phyloP scores from a whole-genome alignment of 345 rosid genomes.

The Garcia nutans region DNA sequence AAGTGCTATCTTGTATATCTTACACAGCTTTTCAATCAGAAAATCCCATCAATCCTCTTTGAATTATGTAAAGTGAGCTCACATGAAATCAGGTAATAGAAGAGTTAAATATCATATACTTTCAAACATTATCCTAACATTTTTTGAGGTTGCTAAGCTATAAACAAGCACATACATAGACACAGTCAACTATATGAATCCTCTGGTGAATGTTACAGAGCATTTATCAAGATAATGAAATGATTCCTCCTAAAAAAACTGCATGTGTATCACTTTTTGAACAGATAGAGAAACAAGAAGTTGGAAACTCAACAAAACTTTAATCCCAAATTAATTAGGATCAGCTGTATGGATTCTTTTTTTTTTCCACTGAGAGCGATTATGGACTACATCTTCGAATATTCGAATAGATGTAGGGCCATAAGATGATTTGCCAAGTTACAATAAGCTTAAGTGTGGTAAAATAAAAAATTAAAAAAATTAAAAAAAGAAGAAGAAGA shows the following conservation, averaged over 20 bases:
- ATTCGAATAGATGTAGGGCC: too few relatives aligned
- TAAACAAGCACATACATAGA: background rate
- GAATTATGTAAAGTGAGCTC: background rate
- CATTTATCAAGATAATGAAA: background rate
- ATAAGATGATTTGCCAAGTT: too few relatives aligned
- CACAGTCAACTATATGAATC: conserved; percentile 1
- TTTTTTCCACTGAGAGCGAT: too few relatives aligned
- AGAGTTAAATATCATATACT: background rate
- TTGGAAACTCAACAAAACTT: background rate
- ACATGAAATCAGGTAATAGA: background rate
- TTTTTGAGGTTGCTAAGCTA: background rate
- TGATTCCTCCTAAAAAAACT: background rate
- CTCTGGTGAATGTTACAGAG: background rate
- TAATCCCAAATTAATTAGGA: too few relatives aligned
- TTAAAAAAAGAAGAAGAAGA: background rate
- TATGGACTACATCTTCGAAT: too few relatives aligned
- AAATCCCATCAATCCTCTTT: background rate
- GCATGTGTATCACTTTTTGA: background rate
- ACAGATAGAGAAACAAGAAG: conserved; percentile 1
- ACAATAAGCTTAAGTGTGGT: background rate
- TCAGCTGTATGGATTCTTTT: too few relatives aligned
- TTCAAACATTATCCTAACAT: background rate
- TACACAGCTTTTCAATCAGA: background rate
- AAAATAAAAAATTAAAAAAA: too few relatives aligned
- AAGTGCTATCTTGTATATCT: background rate